Percentiles rank a stretch among this genome's conserved stretches.
phyloP scores from a whole-genome alignment of 2,329 filamentous ascomycete species.

The Alternaria sp. region DNA sequence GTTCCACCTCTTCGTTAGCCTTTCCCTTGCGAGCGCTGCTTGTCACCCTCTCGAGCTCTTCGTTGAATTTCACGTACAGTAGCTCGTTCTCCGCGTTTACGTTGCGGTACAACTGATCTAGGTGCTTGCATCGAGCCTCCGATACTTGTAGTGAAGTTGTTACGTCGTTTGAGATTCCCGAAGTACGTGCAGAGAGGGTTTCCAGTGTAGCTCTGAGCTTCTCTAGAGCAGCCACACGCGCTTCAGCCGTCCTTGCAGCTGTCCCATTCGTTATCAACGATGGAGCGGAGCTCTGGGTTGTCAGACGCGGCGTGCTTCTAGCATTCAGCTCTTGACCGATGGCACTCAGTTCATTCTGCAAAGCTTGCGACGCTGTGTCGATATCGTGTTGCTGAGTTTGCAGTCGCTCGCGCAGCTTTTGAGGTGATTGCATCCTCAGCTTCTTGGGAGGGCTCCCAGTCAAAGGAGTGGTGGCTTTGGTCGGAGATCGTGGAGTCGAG shows the following conservation, averaged over 20 bases:
- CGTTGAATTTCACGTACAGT: constrained; percentile 89
- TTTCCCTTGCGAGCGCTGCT: constrained; percentile 73
- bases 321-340: constrained; percentile 80
- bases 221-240: constrained; percentile 71
- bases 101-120: constrained; percentile 90
- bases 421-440: constrained; percentile 64
- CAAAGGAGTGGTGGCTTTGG: constrained; percentile 28
- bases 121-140: constrained; percentile 78
- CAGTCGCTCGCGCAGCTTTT: constrained; percentile 78
- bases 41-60: constrained; percentile 84
- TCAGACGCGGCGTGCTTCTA: constrained; percentile 39
- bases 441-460: constrained; percentile 31
- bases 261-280: constrained; percentile 25
- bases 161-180: constrained; percentile 71
- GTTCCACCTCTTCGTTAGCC: constrained; percentile 78
- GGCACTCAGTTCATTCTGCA: constrained; percentile 78
- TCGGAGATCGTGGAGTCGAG: constrained; percentile 38
- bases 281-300: constrained; percentile 38
- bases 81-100: constrained; percentile 89
- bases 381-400: constrained; percentile 80
- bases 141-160: constrained; percentile 73
- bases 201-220: constrained; percentile 60
- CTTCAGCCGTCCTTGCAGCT: constrained; percentile 51
- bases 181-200: constrained; percentile 41
- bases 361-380: constrained; percentile 69